Conservation (phyloP, 768 basidiomycete genomes). For the Phaffia tasmanica region DNA sequence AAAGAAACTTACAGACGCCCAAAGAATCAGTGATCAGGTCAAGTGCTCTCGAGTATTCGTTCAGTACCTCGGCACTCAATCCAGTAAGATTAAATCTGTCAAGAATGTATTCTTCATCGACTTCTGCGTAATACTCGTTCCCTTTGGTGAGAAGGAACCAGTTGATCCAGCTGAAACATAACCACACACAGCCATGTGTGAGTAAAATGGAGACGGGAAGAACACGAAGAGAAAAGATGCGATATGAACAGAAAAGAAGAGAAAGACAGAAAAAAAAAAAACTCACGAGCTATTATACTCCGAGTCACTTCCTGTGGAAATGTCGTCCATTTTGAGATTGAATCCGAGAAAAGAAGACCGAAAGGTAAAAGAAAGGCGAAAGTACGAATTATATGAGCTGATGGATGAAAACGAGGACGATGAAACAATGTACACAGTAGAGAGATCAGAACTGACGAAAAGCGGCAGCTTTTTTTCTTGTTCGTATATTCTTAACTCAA, state of each 20-base stretch:
- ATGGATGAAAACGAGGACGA: too few species aligned
- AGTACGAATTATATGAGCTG: too few species aligned
- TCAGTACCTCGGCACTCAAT: slow-evolving; percentile 74
- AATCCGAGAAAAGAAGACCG: too few species aligned
- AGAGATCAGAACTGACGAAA: too few species aligned
- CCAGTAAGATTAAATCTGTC: slow-evolving; percentile 99
- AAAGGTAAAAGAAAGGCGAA: too few species aligned
- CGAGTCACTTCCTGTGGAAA: slow-evolving; percentile 69
- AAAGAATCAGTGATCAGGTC: slow-evolving; percentile 93
- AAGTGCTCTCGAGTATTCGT: slow-evolving; percentile 84
- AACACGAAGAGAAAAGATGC: background rate
- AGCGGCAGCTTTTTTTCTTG: too few species aligned
- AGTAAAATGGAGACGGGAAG: background rate
- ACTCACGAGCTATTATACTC: slow-evolving; percentile 81
- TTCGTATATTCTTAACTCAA: too few species aligned
- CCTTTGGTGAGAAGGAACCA: slow-evolving; percentile 97
- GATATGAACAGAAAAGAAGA: background rate
- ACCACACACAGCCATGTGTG: background rate
- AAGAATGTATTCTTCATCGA: slow-evolving; percentile 97
- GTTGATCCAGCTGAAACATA: slow-evolving; percentile 70
- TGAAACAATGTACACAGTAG: too few species aligned
- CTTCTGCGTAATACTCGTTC: slow-evolving; percentile 98
- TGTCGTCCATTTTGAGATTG: slow-evolving; percentile 35
- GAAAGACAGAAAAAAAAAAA: background rate
- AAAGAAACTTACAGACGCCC: slow-evolving; percentile 47